Conservation (phyloP, 2,329 filamentous ascomycete genomes). For the Penicillium janthinellum region DNA sequence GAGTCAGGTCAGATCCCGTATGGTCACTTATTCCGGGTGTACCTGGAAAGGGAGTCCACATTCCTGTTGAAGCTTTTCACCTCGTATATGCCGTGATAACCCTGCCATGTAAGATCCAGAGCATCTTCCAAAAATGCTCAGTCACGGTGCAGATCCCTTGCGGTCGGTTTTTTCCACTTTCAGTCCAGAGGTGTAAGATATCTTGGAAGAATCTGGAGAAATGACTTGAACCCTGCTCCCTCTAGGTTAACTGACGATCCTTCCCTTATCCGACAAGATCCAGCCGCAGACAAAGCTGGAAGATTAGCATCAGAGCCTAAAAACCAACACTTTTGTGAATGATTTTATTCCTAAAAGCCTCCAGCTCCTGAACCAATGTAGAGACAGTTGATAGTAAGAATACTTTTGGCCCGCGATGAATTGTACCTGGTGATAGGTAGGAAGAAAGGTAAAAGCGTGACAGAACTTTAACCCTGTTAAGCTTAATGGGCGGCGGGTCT, state of each 20-base stretch:
- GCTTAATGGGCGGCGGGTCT: background rate
- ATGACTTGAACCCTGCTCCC: no score
- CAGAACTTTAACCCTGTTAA: background rate
- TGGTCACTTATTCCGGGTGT: background rate
- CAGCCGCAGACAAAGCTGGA: background rate
- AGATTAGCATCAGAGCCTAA: background rate
- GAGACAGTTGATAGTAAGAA: background rate
- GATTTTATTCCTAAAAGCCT: no score
- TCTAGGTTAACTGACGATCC: background rate
- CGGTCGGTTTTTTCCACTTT: no score
- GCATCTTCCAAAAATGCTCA: no score
- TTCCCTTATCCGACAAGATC: background rate
- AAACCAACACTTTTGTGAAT: background rate
- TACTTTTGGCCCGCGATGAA: no score
- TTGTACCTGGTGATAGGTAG: no score
- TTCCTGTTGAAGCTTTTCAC: no score
- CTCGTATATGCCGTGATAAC: no score
- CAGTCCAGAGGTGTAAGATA: no score
- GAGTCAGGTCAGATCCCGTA: background rate
- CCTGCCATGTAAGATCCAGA: no score
- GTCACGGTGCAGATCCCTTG: no score
- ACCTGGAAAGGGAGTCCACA: background rate
- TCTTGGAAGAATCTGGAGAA: background rate
- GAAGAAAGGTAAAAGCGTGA: background rate
- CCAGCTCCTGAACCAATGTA: background rate